A percentile compares a stretch with the other conserved stretches of the same genome.
Conservation (phyloP, 306 rosid species). For the Prunus armeniaca region DNA sequence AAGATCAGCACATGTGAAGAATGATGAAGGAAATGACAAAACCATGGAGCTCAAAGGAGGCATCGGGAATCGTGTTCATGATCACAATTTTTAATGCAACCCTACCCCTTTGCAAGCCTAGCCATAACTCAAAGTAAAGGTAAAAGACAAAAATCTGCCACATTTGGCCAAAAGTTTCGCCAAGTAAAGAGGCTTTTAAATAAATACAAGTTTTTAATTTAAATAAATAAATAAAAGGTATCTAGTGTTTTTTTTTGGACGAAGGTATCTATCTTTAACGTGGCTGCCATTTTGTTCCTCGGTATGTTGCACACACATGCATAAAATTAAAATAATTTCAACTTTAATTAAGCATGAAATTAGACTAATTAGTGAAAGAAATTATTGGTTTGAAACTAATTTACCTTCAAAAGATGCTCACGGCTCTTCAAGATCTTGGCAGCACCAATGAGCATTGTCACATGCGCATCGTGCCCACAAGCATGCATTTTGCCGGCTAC, state of each 20-base stretch:
- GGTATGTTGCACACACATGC: background rate
- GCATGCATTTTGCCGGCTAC: conserved; percentile 97
- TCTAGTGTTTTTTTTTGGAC: too few relatives aligned
- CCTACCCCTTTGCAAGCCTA: background rate
- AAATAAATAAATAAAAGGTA: too few relatives aligned
- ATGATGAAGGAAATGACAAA: background rate
- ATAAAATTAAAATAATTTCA: too few relatives aligned
- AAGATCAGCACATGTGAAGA: background rate
- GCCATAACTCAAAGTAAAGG: background rate
- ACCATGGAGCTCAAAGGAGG: too few relatives aligned
- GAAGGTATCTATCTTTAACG: too few relatives aligned
- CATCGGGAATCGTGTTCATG: background rate
- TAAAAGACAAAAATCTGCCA: background rate
- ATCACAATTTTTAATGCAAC: background rate
- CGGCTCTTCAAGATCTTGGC: conserved; percentile 88
- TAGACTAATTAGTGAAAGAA: background rate
- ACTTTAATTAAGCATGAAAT: background rate
- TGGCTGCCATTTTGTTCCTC: too few relatives aligned
- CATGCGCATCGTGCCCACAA: conserved; percentile 99
- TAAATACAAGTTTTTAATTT: too few relatives aligned
- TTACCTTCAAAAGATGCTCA: conserved; percentile 80
- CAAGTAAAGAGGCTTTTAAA: too few relatives aligned
- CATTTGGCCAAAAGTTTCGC: background rate
- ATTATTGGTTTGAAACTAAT: background rate
- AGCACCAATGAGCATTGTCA: conserved; percentile 93